Evolutionary conservation across 2,329 filamentous ascomycete species (phyloP), one percentile per base, ranked within the genome.

Genomic region (Pezicula neosporulosa): DNA sequence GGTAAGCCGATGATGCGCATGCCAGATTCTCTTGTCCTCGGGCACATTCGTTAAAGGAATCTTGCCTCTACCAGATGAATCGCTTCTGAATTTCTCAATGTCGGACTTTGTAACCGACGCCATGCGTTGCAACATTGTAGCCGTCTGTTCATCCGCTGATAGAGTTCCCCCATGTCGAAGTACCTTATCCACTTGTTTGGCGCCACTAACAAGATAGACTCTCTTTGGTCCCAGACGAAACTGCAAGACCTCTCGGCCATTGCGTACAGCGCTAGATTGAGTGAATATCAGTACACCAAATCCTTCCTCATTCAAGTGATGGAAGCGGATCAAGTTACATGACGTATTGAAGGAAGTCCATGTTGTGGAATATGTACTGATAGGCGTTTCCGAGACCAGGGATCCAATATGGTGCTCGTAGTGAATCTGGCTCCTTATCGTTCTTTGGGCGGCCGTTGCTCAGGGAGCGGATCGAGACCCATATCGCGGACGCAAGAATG

Each of bases 21-120:
- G 43, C 64, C 65, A 68, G 13, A 56, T 50, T 6, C 66, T 55
- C 19, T 63, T 12, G 3, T 54, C 44, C 1, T 43, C 27, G 0
- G 60, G 53, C 0, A 53, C 37, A 7, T 48, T 15, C 21, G 8
- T 16, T 15, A 42, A 28, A 12, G 37, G 37, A 9, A 41, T 38
- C 10, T 35, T 27, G 5, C 43, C 38, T 12, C 49, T 21, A 6
- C 39, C 30, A 13, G 44, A 48, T 27, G 42, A 48, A 28, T 51
- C 44, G 10, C 15, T 16, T 28, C 24, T 35, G 16, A 37, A 51
- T 4, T 42, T 36, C 19, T 37, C 21, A 19, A 48, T 10, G n/a
- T 51, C 49, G 19, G 36, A 9, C 3, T 36, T 6, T 3, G 24
- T 21, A 2, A 28, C 38, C 18, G 6, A 36, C n/a, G 46, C 45